These are phyloP conservation scores for Backusella westeae DNA, from an alignment of 192 early-diverging fungal genomes.

Conservation along the genomic window DNA sequence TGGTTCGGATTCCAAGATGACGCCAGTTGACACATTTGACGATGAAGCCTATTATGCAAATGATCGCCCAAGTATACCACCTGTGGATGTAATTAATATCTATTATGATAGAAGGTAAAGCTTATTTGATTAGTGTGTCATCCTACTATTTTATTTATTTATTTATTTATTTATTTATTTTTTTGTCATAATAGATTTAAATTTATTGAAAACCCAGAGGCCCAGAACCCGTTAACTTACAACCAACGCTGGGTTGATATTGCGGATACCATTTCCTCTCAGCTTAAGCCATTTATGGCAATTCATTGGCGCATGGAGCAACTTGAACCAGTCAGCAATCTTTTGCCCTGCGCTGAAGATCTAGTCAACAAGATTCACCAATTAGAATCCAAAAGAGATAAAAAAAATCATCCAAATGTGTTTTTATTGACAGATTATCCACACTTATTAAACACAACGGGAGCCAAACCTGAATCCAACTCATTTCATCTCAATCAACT, in stretches of 20 bases:
- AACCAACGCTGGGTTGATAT: conserved; percentile 20
- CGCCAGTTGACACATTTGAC: not conserved
- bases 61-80: not conserved
- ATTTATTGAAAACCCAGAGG: conserved; percentile 27
- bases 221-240: conserved; percentile 22
- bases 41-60: not conserved
- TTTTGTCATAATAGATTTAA: conserved; percentile 16
- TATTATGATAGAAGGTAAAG: conserved; percentile 34
- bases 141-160: not conserved
- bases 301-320: conserved; percentile 46
- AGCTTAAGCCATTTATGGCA: conserved; percentile 35
- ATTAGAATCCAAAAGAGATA: not conserved
- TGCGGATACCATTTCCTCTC: conserved; percentile 25
- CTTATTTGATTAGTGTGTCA: not conserved
- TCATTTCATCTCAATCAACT: conserved; percentile 29
- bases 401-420: conserved; percentile 15
- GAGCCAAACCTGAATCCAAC: conserved; percentile 32
- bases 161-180: not conserved
- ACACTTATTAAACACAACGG: conserved; percentile 27
- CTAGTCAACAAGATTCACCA: conserved; percentile 14
- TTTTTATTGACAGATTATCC: conserved; percentile 45
- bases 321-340: conserved; percentile 12
- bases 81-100: conserved; percentile 21
- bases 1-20: not conserved
- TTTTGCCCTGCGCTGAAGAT: conserved; percentile 33